phyloP scores from a whole-genome alignment of 495 filamentous ascomycete genomes.

The Trypethelium eluteriae region DNA sequence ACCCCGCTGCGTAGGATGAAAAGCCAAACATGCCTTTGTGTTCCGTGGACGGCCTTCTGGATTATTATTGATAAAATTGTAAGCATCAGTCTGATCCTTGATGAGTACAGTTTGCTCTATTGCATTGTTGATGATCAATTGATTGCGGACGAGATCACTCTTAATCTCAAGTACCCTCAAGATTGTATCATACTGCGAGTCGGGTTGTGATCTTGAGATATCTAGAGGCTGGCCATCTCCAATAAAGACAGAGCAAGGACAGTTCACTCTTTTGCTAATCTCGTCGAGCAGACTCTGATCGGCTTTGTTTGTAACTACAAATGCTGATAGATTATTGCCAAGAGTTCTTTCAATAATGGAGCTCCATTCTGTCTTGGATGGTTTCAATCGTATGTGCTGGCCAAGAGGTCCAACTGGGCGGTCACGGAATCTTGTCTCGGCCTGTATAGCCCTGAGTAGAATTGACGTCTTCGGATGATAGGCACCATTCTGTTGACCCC shows the following conservation, averaged over 20 bases:
- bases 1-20: conserved; percentile 50
- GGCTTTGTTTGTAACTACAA: conserved; percentile 67
- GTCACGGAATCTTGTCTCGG: conserved; percentile 55
- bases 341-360: conserved; percentile 70
- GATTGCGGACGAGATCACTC: conserved; percentile 64
- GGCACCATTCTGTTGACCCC: conserved; percentile 43
- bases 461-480: conserved; percentile 56
- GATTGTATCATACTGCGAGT: conserved; percentile 62
- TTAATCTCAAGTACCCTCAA: conserved; percentile 74
- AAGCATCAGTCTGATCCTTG: conserved; percentile 54
- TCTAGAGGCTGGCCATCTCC: conserved; percentile 52
- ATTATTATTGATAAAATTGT: conserved; percentile 57
- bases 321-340: conserved; percentile 57
- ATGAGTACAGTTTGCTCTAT: conserved; percentile 84
- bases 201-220: conserved; percentile 63
- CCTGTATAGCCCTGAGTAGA: conserved; percentile 58
- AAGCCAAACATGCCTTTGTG: conserved; percentile 61
- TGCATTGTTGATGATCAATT: conserved; percentile 71
- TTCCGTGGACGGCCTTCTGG: conserved; percentile 47
- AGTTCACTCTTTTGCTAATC: conserved; percentile 55
- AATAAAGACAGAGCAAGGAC: conserved; percentile 59
- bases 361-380: conserved; percentile 56
- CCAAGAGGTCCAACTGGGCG: conserved; percentile 83
- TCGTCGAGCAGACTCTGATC: conserved; percentile 57
- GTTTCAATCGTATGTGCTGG: conserved; percentile 61